A percentile compares a stretch with the other conserved stretches of the same genome.
phyloP scores from a whole-genome alignment of 2,329 filamentous ascomycete genomes.

The Colletotrichum endophyticum region DNA sequence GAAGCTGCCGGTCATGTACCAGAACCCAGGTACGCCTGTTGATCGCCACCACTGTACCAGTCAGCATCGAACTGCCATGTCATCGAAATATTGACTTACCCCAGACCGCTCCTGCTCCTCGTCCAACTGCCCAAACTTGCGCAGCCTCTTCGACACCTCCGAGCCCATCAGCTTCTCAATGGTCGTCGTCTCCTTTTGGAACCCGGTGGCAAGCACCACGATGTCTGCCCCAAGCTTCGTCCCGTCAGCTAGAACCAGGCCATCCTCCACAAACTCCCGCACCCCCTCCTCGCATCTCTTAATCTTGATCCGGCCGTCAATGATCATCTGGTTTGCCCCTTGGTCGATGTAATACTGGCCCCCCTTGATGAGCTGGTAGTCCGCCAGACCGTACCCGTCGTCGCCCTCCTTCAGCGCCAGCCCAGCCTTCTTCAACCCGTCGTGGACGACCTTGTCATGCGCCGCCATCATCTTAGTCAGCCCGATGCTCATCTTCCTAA shows the following conservation, averaged over 20 bases:
- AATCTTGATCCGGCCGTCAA: conserved; percentile 45
- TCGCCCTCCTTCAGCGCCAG: conserved; percentile 41
- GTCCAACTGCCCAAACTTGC: conserved; percentile 42
- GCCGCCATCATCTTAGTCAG: conserved; percentile 43
- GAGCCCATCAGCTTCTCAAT: conserved; percentile 39
- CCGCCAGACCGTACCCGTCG: conserved; percentile 38
- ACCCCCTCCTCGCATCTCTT: conserved; percentile 33
- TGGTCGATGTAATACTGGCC: conserved; percentile 50
- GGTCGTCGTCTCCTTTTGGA: conserved; percentile 40
- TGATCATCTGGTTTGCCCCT: conserved; percentile 41
- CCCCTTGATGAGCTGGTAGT: conserved; percentile 40
- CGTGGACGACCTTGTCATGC: conserved; percentile 45
- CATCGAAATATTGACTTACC: conserved; percentile 18
- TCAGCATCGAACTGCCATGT: neutral
- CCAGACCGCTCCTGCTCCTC: conserved; percentile 32
- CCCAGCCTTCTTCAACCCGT: conserved; percentile 50
- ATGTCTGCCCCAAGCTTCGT: conserved; percentile 41
- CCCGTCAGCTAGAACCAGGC: conserved; percentile 34
- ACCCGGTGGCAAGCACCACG: conserved; percentile 48
- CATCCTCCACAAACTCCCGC: conserved; percentile 30
- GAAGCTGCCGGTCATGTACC: conserved; percentile 43
- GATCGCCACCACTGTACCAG: conserved; percentile 38
- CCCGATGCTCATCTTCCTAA: conserved; percentile 47
- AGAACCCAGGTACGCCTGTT: conserved; percentile 40
- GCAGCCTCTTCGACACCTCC: conserved; percentile 34